A percentile compares a stretch with the other conserved stretches of the same genome.
Evolutionary conservation across 2,329 filamentous ascomycete genomes (phyloP).

Genomic region (Diaporthe aspalathi): DNA sequence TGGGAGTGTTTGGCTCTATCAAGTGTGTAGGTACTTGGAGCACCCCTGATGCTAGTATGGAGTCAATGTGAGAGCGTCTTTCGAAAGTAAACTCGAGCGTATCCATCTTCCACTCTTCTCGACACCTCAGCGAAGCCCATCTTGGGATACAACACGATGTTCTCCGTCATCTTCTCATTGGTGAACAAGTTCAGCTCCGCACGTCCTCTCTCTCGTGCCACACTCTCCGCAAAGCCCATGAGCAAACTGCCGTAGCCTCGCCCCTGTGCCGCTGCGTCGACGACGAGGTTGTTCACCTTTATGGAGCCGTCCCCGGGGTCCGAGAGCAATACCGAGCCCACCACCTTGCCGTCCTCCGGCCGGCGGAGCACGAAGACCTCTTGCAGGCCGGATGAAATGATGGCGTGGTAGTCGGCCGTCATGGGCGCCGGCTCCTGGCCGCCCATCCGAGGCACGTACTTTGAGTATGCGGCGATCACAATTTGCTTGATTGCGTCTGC

Average conservation of each 20-base stretch:
- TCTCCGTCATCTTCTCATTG: constrained; percentile 44
- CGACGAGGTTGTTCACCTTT: constrained; percentile 43
- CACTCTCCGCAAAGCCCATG: constrained; percentile 41
- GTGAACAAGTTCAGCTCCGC: constrained; percentile 40
- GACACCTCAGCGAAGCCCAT: constrained; percentile 49
- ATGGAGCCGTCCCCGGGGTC: constrained; percentile 30
- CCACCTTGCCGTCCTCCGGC: constrained; percentile 32
- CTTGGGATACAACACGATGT: constrained; percentile 40
- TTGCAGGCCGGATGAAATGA: constrained; percentile 42
- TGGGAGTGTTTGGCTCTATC: background rate
- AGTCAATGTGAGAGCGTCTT: constrained; percentile 39
- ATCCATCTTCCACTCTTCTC: constrained; percentile 47
- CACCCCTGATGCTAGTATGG: background rate
- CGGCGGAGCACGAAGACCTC: constrained; percentile 44
- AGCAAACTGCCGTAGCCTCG: constrained; percentile 42
- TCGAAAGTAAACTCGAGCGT: constrained; percentile 51
- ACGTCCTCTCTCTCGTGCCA: constrained; percentile 36
- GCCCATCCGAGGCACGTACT: constrained; percentile 50
- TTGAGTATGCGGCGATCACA: constrained; percentile 48
- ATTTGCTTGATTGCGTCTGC: constrained; percentile 48
- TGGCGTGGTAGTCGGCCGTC: constrained; percentile 47
- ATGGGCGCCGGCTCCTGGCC: constrained; percentile 52
- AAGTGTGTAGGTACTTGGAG: background rate
- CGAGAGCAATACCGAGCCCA: constrained; percentile 47
- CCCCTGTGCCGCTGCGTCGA: constrained; percentile 40